Conservation (phyloP, 2,329 filamentous ascomycete genomes). For the Pleoardoris graminearum region DNA sequence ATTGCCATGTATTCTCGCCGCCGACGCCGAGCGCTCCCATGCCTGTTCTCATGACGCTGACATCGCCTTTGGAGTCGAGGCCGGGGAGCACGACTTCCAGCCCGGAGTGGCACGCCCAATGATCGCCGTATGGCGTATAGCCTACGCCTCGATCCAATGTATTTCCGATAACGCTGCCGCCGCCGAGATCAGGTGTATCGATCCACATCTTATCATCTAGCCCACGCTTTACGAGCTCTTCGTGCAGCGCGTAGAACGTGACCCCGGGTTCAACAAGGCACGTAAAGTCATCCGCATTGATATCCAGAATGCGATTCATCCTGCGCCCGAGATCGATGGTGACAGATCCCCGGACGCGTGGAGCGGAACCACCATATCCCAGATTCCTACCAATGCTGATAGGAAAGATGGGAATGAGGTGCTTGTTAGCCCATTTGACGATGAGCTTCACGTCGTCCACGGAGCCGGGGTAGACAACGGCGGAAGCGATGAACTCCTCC, state of each 20-base stretch:
- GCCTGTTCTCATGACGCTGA: conserved; percentile 39
- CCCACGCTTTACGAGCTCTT: conserved; percentile 50
- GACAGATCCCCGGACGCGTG: conserved; percentile 51
- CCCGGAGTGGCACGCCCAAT: conserved; percentile 52
- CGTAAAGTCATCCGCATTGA: conserved; percentile 46
- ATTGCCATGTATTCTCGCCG: conserved; percentile 31
- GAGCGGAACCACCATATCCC: conserved; percentile 56
- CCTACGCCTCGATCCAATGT: conserved; percentile 41
- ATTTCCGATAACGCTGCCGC: conserved; percentile 43
- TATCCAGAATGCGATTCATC: conserved; percentile 48
- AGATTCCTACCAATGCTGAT: conserved; percentile 51
- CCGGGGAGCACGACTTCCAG: conserved; percentile 50
- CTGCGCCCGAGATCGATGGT: conserved; percentile 51
- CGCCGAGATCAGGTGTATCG: conserved; percentile 44
- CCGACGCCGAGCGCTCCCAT: conserved; percentile 23
- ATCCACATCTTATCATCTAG: conserved; percentile 49
- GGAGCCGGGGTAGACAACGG: conserved; percentile 50
- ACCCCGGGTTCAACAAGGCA: conserved; percentile 54
- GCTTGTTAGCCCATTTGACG: conserved; percentile 39
- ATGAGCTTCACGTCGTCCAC: conserved; percentile 43
- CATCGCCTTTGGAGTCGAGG: conserved; percentile 36
- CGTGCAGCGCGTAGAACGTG: conserved; percentile 56
- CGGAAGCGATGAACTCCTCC: conserved; percentile 50
- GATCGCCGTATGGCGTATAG: conserved; percentile 45
- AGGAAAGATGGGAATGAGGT: conserved; percentile 40